Evolutionary conservation across 2,329 filamentous ascomycete species (phyloP).

Genomic region (Cordyceps militaris): DNA sequence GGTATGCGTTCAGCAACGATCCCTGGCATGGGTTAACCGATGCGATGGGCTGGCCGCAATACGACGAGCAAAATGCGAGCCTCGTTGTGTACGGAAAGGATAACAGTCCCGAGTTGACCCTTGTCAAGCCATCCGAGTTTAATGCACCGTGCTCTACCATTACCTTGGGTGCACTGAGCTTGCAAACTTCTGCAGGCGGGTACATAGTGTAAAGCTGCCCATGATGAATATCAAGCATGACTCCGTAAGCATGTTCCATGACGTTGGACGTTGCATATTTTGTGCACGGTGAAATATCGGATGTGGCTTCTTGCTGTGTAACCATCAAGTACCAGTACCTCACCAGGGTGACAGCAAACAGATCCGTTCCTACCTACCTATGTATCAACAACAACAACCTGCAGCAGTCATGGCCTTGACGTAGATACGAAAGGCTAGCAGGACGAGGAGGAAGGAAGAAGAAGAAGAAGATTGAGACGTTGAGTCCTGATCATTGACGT

Average conservation of each 20-base stretch:
- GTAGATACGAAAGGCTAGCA: background rate
- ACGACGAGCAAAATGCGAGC: conserved; percentile 19
- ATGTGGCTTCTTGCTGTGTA: background rate
- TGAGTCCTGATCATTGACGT: background rate
- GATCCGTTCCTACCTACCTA: background rate
- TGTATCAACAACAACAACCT: background rate
- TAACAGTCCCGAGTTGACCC: conserved; percentile 19
- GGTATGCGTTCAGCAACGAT: conserved; percentile 33
- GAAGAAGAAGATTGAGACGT: background rate
- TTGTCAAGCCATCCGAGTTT: conserved; percentile 22
- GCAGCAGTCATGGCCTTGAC: background rate
- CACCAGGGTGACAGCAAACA: background rate
- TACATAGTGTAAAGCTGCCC: background rate
- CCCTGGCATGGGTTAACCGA: conserved; percentile 28
- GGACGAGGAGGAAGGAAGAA: too few species aligned
- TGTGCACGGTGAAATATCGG: background rate
- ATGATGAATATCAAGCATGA: background rate
- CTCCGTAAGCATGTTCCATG: too few species aligned
- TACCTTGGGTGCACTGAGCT: conserved; percentile 19
- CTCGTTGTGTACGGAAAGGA: conserved; percentile 22
- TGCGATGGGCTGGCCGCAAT: conserved; percentile 31
- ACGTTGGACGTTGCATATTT: too few species aligned
- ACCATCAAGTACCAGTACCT: too few species aligned
- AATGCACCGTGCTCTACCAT: conserved; percentile 21
- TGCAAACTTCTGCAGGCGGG: background rate